Conservation (phyloP, 192 early-diverging fungal genomes). For the Backusella sp. region DNA sequence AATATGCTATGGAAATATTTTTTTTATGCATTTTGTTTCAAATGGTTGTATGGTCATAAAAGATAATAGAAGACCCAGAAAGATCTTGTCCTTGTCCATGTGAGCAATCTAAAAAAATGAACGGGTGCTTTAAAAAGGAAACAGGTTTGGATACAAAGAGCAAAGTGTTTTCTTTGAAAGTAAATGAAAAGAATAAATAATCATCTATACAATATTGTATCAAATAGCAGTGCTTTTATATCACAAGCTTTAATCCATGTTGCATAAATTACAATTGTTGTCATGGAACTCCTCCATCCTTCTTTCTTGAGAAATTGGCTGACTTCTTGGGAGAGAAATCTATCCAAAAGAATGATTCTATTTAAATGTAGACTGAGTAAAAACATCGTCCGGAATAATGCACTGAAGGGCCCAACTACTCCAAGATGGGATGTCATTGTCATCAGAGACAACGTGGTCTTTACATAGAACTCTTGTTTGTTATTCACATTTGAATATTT, state of each 20-base stretch:
- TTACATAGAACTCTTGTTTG: too few species aligned
- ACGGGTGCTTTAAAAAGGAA: background rate
- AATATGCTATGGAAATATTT: background rate
- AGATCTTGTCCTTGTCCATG: background rate
- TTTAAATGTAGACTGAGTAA: background rate
- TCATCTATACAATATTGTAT: too few species aligned
- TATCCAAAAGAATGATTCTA: background rate
- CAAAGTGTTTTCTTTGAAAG: background rate
- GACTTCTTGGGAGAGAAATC: background rate
- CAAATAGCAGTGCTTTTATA: too few species aligned
- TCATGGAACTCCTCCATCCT: too few species aligned
- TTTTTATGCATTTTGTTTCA: background rate
- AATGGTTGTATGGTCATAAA: background rate
- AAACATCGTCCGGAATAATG: background rate
- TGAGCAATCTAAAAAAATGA: background rate
- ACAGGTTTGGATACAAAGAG: background rate
- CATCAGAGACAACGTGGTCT: too few species aligned
- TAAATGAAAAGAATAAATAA: too few species aligned
- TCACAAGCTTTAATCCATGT: too few species aligned
- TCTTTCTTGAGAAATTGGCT: background rate
- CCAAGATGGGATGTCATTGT: too few species aligned
- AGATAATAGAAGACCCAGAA: background rate
- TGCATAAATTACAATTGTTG: too few species aligned
- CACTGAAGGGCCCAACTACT: background rate
- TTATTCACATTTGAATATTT: too few species aligned